Base-by-base conservation (phyloP, 805 yeast genomes). In the Saturnispora quitensis region DNA sequence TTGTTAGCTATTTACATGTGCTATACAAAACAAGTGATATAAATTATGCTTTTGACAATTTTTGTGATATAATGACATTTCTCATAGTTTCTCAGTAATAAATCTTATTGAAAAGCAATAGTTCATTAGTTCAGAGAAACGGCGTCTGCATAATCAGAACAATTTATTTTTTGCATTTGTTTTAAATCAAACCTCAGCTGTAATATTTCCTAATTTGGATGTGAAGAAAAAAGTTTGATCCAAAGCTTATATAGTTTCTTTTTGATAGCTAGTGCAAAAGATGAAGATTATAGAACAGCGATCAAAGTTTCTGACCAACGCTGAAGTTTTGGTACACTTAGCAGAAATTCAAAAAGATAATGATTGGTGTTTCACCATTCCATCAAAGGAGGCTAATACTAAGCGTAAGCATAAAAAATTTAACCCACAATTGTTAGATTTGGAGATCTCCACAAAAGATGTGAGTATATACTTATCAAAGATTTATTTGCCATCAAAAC, bases 231-330 rank as follows among this genome's bases (percentile, higher is more conserved):
- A 40, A 40, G 44, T 40, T 40, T 40, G 44, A 40, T 40, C 44
- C 17, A 24, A 12, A 4, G 17, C 22, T 12, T 13, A 3, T 17
- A 13, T 1, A 1, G 34, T 20, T 24, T 36, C n/a, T 36, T 20
- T 12, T 25, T 18, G 24, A 33, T 10, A 18, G 6, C 13, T 20
- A 12, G 17, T 13, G 13, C 9, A 10, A 15, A 17, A 17, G 2
- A 57, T 61, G 62, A 54, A 80, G 72, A 67, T 81, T 44, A 72
- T 75, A 49, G 71, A 67, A 25, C 67, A 72, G 40, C 67, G 89
- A 53, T 84, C 80, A 44, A 74, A 76, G 51, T 72, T 85, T 53
- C 68, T 86, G 35, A 77, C 88, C 44, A 81, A 85, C 62, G 77
- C 68, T 55, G 93, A 85, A 64, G 89, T 85, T 1, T 68, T 72